Base-by-base conservation (phyloP, 1,284 basidiomycete genomes). In the Leccinum griseonigrum region DNA sequence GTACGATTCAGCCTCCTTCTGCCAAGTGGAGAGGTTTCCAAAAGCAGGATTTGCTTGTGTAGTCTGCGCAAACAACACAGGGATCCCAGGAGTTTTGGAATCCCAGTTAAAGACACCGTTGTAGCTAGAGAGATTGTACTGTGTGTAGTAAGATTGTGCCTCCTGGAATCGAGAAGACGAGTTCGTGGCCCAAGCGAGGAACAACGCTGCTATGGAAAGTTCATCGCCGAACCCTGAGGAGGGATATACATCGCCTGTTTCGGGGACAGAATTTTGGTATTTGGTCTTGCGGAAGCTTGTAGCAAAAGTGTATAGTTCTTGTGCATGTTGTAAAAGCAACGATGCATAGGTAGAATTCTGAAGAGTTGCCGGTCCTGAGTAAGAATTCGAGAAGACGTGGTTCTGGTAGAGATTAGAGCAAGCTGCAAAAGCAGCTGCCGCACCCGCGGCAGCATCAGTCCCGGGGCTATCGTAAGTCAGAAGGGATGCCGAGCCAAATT, bases 71-170 rank as follows among this genome's bases (percentile, higher is more conserved):
- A 91, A 91, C 11, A 97, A 77, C 18, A 97, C 83, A 50, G 87
- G 84, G 0, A 92, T 71, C 1, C 88, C 92, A 3, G 93, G 89
- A 0, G 83, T 83, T 73, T 92, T 92, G 2, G 85, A 85, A 71
- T 96, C 94, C 95, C 95, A 97, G 71, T 96, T 95, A 78, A 95
- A 92, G 6, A 90, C 87, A 5, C 79, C 75, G 58, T 87, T 77
- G 50, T 81, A 77, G 1, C 79, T 78, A 4, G 77, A 75, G 0
- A 94, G 80, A 16, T 79, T 73, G 69, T 85, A 90, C 40, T 85
- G 76, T 4, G 77, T 70, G 72, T 90, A 95, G 69, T 84, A 84
- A 3, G 75, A 70, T 68, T 86, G 80, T 0, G 92, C 93, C 62
- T 92, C 83, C 22, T 81, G 71, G 68, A 88, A 91, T 60, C 86